These are phyloP conservation scores for Strombidium stylifer DNA, from an alignment of 73 alveolate species.

Conservation along the genomic window DNA sequence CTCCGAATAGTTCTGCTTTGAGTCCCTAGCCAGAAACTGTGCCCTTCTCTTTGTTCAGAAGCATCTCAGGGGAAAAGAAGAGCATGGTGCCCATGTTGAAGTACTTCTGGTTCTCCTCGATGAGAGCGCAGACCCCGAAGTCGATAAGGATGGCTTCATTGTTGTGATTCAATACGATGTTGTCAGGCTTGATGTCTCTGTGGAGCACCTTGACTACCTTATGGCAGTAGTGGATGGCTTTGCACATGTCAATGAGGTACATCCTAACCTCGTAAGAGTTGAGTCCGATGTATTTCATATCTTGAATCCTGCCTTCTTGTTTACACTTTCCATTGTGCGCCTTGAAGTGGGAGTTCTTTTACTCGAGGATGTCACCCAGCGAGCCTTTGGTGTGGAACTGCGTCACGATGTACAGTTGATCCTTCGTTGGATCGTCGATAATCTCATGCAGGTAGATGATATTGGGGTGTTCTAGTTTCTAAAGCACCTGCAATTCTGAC, in stretches of 20 bases:
- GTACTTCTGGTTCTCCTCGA: conserved; percentile 7
- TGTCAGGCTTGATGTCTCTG: conserved; percentile 34
- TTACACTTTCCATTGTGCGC: too few species aligned
- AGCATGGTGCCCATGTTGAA: conserved; percentile 17
- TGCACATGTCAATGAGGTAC: conserved; percentile 1
- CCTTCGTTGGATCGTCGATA: conserved; percentile 42
- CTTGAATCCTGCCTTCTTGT: too few species aligned
- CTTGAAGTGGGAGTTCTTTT: too few species aligned
- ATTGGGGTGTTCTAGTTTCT: conserved; percentile 54
- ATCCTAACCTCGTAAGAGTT: too few species aligned
- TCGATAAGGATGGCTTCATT: conserved; percentile 15
- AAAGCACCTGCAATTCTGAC: conserved; percentile 37
- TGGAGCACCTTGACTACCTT: conserved; percentile 12
- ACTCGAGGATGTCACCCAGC: too few species aligned
- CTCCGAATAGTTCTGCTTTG: too few species aligned
- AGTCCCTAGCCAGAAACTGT: too few species aligned
- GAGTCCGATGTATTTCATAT: too few species aligned
- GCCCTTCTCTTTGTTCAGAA: too few species aligned
- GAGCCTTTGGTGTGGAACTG: too few species aligned
- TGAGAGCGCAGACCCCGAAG: too few species aligned
- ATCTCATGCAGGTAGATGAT: conserved; percentile 39
- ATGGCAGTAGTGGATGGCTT: conserved; percentile 19
- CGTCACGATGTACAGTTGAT: conserved; percentile 29
- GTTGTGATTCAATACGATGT: conserved; percentile 20
- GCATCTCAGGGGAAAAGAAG: conserved; percentile 32